Evolutionary conservation across 768 basidiomycete genomes (phyloP), one percentile per base, ranked within the genome.

Genomic region (Leccinum uliginosum): DNA sequence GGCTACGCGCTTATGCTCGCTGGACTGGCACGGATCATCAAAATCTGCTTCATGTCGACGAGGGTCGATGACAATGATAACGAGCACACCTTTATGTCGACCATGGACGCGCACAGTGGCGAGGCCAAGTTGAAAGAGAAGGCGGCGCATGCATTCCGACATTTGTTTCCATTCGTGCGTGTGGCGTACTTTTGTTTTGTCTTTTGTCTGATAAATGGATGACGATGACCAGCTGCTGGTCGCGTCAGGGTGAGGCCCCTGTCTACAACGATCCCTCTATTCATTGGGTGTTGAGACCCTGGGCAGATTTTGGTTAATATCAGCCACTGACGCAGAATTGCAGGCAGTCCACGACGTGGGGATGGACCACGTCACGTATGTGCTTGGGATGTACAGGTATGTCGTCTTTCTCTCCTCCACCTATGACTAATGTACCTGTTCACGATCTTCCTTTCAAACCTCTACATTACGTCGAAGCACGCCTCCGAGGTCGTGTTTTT

Each of bases 321-420:
- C 89, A 14, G 94, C 87, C 0, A 97, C 95, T 0, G 93, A 98
- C 67, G 94, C 97, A 73, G 91, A 96, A 69, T 74, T 96, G 27
- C 64, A 79, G 30, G 89, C 79, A 59, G 82, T 87, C 4, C 78
- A 90, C 59, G 81, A 82, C 12, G 76, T 74, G 21, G 87, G 82
- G 44, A 91, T 96, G 84, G 94, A 96, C 69, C 91, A 93, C 65
- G 93, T 94, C 57, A 93, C 93, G 0, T 96, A 95, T 64, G 78
- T 89, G 32, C 78, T 94, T 17, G 87, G 90, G 67, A 87, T 93
- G 79, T 87, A 85, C 74, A 87, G 87, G 89, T 87, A 35, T 29
- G 78, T 53, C 30, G 45, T 24, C 24, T 6, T 3, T 19, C 21
- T 11, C 30, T 15, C 26, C 10, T 14, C n/a, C n/a, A n/a, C n/a